phyloP scores from a whole-genome alignment of 129 eudicot species.

The Helianthus tuberosus region DNA sequence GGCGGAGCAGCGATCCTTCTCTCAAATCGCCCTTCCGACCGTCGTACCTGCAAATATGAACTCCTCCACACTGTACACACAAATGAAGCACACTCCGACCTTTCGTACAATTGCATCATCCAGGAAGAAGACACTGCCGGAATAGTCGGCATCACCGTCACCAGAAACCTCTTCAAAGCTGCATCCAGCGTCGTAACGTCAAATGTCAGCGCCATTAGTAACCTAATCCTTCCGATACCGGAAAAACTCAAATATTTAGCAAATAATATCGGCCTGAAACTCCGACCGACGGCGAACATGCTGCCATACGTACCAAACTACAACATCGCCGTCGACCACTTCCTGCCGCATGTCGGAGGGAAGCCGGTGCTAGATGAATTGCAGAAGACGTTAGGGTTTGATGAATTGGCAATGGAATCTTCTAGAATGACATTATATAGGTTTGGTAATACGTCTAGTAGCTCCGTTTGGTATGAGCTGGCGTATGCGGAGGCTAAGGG shows the following conservation, averaged over 20 bases:
- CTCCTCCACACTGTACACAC: slow-evolving; percentile 60
- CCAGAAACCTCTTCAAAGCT: slow-evolving; percentile 50
- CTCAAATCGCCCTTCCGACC: slow-evolving; percentile 42
- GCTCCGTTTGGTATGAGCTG: slow-evolving; percentile 50
- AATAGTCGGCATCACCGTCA: slow-evolving; percentile 44
- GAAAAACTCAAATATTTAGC: slow-evolving; percentile 38
- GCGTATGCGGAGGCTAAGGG: slow-evolving; percentile 75
- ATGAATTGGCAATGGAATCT: slow-evolving; percentile 50
- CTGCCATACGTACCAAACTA: slow-evolving; percentile 49
- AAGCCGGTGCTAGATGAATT: slow-evolving; percentile 57
- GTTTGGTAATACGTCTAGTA: slow-evolving; percentile 66
- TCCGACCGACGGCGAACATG: slow-evolving; percentile 16
- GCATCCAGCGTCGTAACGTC: slow-evolving; percentile 45
- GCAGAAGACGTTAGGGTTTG: slow-evolving; percentile 42
- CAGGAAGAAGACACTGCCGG: slow-evolving; percentile 54
- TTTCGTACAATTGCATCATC: slow-evolving; percentile 54
- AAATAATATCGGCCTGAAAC: slow-evolving; percentile 18
- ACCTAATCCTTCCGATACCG: slow-evolving; percentile 49
- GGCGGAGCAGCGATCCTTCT: slow-evolving; percentile 71
- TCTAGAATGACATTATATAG: slow-evolving; percentile 63
- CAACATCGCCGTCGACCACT: slow-evolving; percentile 43
- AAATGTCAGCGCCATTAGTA: slow-evolving; percentile 42
- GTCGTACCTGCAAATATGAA: slow-evolving; percentile 44
- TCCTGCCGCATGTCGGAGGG: slow-evolving; percentile 70
- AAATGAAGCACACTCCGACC: slow-evolving; percentile 44